Percentiles rank a stretch among this genome's conserved stretches.
phyloP scores from a whole-genome alignment of 1,284 basidiomycete genomes.

The Gomphus bonarii region DNA sequence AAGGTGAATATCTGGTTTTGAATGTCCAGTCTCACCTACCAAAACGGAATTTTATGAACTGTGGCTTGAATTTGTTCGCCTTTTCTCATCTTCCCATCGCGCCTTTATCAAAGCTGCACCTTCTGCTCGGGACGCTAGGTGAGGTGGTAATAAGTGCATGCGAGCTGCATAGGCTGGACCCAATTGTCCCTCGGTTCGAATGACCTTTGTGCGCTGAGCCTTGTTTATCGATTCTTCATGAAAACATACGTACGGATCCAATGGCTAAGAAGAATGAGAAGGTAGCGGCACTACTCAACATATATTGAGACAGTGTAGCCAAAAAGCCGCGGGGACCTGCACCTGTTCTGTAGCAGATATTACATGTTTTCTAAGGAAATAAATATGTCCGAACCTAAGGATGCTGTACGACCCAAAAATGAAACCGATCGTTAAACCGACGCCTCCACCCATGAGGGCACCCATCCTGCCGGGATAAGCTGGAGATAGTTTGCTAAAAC shows the following conservation, averaged over 20 bases:
- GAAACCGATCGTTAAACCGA: slow-evolving; percentile 93
- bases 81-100: slow-evolving; percentile 57
- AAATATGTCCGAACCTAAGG: slow-evolving; percentile 48
- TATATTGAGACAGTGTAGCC: slow-evolving; percentile 87
- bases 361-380: slow-evolving; percentile 5
- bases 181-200: slow-evolving; percentile 48
- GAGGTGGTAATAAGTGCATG: slow-evolving; percentile 36
- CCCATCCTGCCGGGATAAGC: slow-evolving; percentile 60
- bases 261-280: slow-evolving; percentile 81
- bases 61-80: slow-evolving; percentile 17
- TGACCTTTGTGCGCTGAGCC: slow-evolving; percentile 39
- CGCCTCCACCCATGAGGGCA: slow-evolving; percentile 84
- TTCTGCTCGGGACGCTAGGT: slow-evolving; percentile 50
- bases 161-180: slow-evolving; percentile 29
- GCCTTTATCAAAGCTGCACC: slow-evolving; percentile 58
- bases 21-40: not conserved
- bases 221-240: slow-evolving; percentile 11
- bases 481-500: not conserved
- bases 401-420: slow-evolving; percentile 89
- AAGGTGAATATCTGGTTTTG: not conserved
- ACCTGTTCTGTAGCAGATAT: slow-evolving; percentile 48
- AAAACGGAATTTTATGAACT: not conserved
- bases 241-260: slow-evolving; percentile 50
- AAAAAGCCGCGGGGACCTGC: slow-evolving; percentile 80
- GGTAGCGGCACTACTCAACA: slow-evolving; percentile 84